Conservation (phyloP, 2,329 filamentous ascomycete species). For the Gliomastix tumulicola region DNA sequence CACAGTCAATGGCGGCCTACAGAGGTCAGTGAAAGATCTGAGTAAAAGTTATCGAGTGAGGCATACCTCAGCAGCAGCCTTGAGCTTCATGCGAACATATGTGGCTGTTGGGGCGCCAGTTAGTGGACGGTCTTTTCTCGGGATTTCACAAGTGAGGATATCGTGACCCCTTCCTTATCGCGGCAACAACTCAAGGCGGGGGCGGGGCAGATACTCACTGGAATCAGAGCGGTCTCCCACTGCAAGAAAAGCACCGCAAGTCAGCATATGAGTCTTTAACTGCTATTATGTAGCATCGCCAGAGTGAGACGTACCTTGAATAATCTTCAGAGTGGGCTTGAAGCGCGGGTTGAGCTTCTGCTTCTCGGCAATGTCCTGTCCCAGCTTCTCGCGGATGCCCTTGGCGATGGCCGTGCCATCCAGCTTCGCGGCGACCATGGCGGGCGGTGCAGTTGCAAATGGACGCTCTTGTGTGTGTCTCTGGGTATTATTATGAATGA, state of each 20-base stretch:
- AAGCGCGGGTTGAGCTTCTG: conserved; percentile 82
- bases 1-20: conserved; percentile 83
- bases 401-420: conserved; percentile 95
- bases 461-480: too few species aligned
- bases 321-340: conserved; percentile 84
- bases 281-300: too few species aligned
- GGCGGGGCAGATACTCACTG: conserved; percentile 41
- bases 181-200: conserved; percentile 1
- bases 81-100: conserved; percentile 99
- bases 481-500: too few species aligned
- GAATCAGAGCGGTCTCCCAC: conserved; percentile 93
- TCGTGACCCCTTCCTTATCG: too few species aligned
- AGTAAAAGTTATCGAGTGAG: neutral
- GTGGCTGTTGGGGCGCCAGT: conserved; percentile 57
- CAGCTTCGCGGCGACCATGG: conserved; percentile 85
- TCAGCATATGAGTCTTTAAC: too few species aligned
- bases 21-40: neutral
- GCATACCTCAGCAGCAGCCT: conserved; percentile 82
- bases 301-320: conserved; percentile 63
- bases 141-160: conserved; percentile 6
- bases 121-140: conserved; percentile 9
- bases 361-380: conserved; percentile 70
- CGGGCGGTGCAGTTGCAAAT: conserved; percentile 36
- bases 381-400: conserved; percentile 76
- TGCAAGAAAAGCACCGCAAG: too few species aligned